Percentiles rank a stretch among this genome's conserved stretches.
phyloP scores from a whole-genome alignment of 345 rosid species.

The Conringia planisiliqua region DNA sequence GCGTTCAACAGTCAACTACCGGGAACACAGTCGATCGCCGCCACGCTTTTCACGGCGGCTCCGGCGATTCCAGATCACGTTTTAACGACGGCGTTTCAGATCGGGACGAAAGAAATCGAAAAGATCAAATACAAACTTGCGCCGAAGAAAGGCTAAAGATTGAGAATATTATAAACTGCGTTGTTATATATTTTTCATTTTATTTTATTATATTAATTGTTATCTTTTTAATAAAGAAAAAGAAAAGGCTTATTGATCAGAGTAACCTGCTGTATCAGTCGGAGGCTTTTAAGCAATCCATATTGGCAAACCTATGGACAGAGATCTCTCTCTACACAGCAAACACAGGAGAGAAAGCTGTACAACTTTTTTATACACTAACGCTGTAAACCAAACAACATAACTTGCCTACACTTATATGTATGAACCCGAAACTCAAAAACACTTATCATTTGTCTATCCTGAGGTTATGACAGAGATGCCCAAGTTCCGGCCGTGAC shows the following conservation, averaged over 20 bases:
- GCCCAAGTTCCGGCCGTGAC: constrained; percentile 88
- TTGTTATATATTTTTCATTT: not conserved
- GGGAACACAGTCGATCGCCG: constrained; percentile 58
- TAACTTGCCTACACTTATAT: constrained; percentile 18
- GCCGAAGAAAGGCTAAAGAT: constrained; percentile 41
- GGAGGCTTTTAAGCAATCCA: not conserved
- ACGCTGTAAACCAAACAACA: constrained; percentile 17
- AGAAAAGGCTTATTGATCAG: not conserved
- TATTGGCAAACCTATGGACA: not conserved
- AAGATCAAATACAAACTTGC: constrained; percentile 55
- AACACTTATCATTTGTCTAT: constrained; percentile 51
- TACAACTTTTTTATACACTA: constrained; percentile 29
- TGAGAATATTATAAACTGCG: not conserved
- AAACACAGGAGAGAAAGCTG: constrained; percentile 25
- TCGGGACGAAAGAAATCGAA: constrained; percentile 56
- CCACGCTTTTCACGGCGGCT: constrained; percentile 43
- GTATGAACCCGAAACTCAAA: not conserved
- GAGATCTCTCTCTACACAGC: constrained; percentile 18
- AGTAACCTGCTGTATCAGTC: not conserved
- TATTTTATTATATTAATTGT: constrained; percentile 1
- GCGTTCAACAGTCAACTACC: constrained; percentile 68
- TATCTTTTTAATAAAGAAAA: not conserved
- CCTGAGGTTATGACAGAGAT: constrained; percentile 82
- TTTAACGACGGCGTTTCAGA: constrained; percentile 50
- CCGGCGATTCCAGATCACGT: constrained; percentile 56